Evolutionary conservation across 1,284 basidiomycete species (phyloP).

Genomic region (Cystobasidium pallidum): DNA sequence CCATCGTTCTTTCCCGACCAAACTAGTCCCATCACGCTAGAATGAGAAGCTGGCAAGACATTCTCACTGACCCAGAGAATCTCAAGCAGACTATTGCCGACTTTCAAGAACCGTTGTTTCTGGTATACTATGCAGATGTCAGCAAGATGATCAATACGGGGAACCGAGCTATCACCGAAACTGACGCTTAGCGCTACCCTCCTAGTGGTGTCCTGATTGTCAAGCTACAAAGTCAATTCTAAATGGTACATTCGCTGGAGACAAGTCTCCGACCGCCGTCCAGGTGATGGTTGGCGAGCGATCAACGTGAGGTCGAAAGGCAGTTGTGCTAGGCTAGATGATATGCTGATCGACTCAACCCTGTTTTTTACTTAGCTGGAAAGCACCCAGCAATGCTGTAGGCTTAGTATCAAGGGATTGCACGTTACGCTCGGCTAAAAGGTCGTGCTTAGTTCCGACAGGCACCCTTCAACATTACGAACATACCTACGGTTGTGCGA

Average conservation of each 20-base stretch:
- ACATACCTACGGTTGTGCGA: conserved; percentile 32
- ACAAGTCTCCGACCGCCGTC: not conserved
- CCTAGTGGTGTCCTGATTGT: conserved; percentile 40
- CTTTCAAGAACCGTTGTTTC: not conserved
- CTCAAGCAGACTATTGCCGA: conserved; percentile 8
- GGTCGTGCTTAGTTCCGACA: conserved; percentile 30
- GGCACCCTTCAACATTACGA: conserved; percentile 16
- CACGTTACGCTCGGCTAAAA: not conserved
- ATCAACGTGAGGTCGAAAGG: conserved; percentile 8
- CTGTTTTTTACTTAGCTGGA: conserved; percentile 16
- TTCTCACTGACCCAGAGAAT: conserved; percentile 2
- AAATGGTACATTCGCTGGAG: conserved; percentile 10
- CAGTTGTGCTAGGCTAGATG: not conserved
- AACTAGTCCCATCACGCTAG: too few relatives aligned
- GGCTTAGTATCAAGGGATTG: not conserved
- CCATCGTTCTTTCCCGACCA: too few relatives aligned
- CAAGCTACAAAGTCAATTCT: conserved; percentile 17
- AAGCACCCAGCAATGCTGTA: conserved; percentile 16
- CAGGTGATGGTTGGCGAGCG: conserved; percentile 38
- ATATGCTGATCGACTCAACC: not conserved
- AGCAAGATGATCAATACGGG: not conserved
- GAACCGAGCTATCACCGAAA: not conserved
- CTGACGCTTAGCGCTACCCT: not conserved
- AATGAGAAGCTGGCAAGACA: conserved; percentile 15
- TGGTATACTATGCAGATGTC: conserved; percentile 34